Evolutionary conservation across 208 protist species (phyloP).

Genomic region (Trypanosoma caninum): DNA sequence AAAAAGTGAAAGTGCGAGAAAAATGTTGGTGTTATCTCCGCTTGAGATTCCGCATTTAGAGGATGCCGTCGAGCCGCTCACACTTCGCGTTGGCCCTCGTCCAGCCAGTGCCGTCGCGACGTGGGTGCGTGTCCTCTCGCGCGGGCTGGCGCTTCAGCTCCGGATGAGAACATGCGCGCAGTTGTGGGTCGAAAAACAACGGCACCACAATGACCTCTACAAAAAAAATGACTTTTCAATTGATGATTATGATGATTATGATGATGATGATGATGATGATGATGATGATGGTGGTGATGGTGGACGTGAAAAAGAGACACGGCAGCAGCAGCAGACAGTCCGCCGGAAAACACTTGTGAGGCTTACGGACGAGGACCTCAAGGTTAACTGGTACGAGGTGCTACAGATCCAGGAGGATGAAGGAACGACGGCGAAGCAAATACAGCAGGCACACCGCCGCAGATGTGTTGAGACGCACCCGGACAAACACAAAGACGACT

Average conservation of each 20-base stretch:
- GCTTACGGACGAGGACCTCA: conserved; percentile 72
- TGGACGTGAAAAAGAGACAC: conserved; percentile 13
- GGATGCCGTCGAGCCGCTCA: conserved; percentile 16
- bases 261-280: conserved; percentile 25
- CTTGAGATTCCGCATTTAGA: conserved; percentile 35
- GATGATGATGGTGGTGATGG: conserved; percentile 28
- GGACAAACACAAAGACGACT: conserved; percentile 90
- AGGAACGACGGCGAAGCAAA: conserved; percentile 62
- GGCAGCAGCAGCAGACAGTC: conserved; percentile 31
- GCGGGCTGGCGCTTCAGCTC: conserved; percentile 46
- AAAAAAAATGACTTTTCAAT: conserved; percentile 20
- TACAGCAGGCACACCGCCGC: conserved; percentile 87
- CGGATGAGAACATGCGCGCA: conserved; percentile 33
- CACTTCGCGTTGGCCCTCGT: conserved; percentile 8
- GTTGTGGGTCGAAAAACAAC: conserved; percentile 39
- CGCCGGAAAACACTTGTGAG: conserved; percentile 76
- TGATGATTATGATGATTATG: conserved; percentile 21
- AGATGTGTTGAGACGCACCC: conserved; percentile 94
- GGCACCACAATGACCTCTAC: conserved; percentile 46
- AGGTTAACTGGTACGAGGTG: conserved; percentile 86
- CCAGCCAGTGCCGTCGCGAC: conserved; percentile 6
- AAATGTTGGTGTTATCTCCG: conserved; percentile 23
- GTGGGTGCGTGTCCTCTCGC: conserved; percentile 7
- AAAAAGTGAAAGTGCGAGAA: neutral
- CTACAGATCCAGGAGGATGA: conserved; percentile 64